Base-by-base conservation (phyloP, 2,329 filamentous ascomycete genomes). In the Pyrenochaeta sp. region DNA sequence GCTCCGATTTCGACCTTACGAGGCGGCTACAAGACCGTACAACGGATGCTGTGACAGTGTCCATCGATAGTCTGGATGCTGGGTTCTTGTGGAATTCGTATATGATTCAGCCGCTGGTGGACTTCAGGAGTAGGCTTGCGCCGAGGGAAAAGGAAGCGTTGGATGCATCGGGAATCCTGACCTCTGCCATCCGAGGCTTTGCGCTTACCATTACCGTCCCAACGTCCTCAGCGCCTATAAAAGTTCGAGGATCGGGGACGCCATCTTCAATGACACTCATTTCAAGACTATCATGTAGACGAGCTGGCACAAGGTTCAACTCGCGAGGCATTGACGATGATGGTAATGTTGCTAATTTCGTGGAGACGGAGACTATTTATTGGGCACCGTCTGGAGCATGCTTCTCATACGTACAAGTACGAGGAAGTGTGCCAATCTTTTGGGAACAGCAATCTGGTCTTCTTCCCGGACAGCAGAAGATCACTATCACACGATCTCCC, bases 51-150 rank as follows among this genome's bases (percentile, higher is more conserved):
- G 85, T 88, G 44, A 88, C 90, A 0, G 93, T 98, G 62, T 91
- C 96, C 62, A 92, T 97, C 59, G 93, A 97, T 74, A 95, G 92
- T 71, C 88, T 98, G 61, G 93, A 99, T 76, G 90, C 93, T 71
- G 90, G 91, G 1, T 97, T 97, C 74, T 80, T 99, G 19, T 99
- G 95, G 95, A 99, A 99, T 74, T 96, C 92, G 3, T 97, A 96
- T 79, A 97, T 99, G 93, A 97, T 99, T 69, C 90, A 91, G 64
- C 93, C 95, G 5, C 83, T 99, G 52, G 89, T 97, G 30, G 87
- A 93, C 75, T 98, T 99, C 75, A 89, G 95, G 43, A 93, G 90
- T 30, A 87, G 91, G 19, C 84, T 99, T 46, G 86, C 92, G 59
- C 85, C 87, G 5, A 85, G 86, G 52, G 92, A 97, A 67, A 90